phyloP scores from a whole-genome alignment of 2,329 filamentous ascomycete species.

The Ophiostoma triangulosporum region DNA sequence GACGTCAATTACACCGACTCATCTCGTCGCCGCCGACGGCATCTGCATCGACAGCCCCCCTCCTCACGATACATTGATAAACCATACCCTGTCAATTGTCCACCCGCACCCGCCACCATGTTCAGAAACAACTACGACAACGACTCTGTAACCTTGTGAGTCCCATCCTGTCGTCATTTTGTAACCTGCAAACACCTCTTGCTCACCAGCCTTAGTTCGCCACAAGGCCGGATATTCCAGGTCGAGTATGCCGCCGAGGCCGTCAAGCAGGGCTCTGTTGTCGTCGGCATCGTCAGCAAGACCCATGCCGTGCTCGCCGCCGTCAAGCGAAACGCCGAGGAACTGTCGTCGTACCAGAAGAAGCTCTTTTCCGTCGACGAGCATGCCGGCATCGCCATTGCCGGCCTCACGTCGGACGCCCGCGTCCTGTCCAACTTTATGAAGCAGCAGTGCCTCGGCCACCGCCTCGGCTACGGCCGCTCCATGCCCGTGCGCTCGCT shows the following conservation, averaged over 20 bases:
- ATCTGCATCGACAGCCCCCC: neutral
- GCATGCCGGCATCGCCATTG: constrained; percentile 89
- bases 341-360: constrained; percentile 99
- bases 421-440: constrained; percentile 99
- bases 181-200: neutral
- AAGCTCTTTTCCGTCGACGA: constrained; percentile 96
- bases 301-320: constrained; percentile 93
- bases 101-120: constrained; percentile 48
- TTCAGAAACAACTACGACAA: constrained; percentile 99
- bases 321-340: constrained; percentile 98
- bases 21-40: neutral
- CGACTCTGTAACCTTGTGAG: constrained; percentile 98
- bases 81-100: too few relatives aligned
- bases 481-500: constrained; percentile 82
- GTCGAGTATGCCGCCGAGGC: constrained; percentile 98
- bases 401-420: constrained; percentile 91
- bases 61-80: neutral
- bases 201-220: constrained; percentile 50
- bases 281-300: constrained; percentile 94
- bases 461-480: constrained; percentile 90
- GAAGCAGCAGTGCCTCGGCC: constrained; percentile 96
- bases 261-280: constrained; percentile 97
- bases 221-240: constrained; percentile 98
- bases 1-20: neutral
- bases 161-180: constrained; percentile 16